Base-by-base conservation (phyloP, 805 yeast species). In the Lipomyces anomalus region DNA sequence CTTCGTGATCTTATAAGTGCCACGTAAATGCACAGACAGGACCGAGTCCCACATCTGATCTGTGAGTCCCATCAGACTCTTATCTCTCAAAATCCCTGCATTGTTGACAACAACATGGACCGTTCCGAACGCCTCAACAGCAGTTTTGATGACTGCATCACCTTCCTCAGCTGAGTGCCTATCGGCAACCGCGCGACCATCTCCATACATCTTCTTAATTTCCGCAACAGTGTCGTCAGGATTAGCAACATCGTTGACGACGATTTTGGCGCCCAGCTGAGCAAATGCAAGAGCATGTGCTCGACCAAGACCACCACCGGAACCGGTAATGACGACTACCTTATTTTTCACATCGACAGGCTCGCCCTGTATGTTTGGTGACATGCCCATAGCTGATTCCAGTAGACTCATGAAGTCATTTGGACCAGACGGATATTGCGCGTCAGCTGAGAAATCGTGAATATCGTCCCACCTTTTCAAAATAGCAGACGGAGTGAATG, bases 71-170 rank as follows among this genome's bases (percentile, higher is more conserved):
- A 74, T 71, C 61, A 90, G 85, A 3, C 95, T 84, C 61, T 78
- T 79, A 72, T 92, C 97, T 60, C 97, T 75, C 60, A 90, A 72
- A 48, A 90, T 86, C 49, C 98, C 98, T 13, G 98, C 98, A 63
- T 90, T 90, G 70, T 90, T 90, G 50, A 90, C 73, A 55, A 90
- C 74, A 5, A 86, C 76, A 67, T 90, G 95, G 47, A 90, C 81
- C 36, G 83, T 74, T 29, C 97, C 97, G 67, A 78, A 90, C 46
- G 72, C 71, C 54, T 76, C 76, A 44, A 88, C 50, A 16, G 95
- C 95, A 35, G 84, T 79, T 64, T 84, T 74, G 48, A 90, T 77
- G 55, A 90, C 84, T 28, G 75, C 75, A 42, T 78, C 78, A 36
- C 95, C 81, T 49, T 87, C 81, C 48, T 82, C 84, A 44, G 87